These are phyloP conservation scores for Pleurozium schreberi DNA, from an alignment of 225 moss, liverwort and hornwort genomes.

Conservation along the genomic window DNA sequence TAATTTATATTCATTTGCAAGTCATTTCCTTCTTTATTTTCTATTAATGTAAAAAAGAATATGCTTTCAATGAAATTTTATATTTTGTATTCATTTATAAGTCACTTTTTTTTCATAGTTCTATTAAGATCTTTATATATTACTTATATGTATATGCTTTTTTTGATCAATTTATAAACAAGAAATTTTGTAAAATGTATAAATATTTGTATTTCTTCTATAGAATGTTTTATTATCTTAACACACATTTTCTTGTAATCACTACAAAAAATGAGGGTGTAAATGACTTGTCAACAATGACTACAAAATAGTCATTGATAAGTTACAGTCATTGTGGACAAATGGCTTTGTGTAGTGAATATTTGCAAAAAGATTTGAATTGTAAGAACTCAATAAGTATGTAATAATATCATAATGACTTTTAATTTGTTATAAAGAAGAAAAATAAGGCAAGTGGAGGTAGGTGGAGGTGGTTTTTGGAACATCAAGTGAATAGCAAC, in stretches of 20 bases:
- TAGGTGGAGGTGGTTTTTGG: not conserved
- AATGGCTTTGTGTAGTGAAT: too few relatives aligned
- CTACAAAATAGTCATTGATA: too few relatives aligned
- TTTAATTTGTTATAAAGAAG: not conserved
- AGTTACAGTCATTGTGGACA: too few relatives aligned
- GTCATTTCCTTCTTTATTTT: too few relatives aligned
- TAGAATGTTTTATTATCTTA: not conserved
- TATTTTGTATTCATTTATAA: not conserved
- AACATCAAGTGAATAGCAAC: not conserved
- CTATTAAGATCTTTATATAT: not conserved
- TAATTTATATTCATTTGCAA: too few relatives aligned
- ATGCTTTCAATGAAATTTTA: too few relatives aligned
- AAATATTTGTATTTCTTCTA: not conserved
- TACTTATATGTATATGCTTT: not conserved
- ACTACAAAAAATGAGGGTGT: too few relatives aligned
- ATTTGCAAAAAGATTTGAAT: not conserved
- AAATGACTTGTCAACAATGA: too few relatives aligned
- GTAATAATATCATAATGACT: not conserved
- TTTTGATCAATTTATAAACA: not conserved
- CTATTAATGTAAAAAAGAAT: too few relatives aligned
- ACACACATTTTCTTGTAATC: not conserved
- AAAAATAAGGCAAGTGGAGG: not conserved
- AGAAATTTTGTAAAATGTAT: not conserved
- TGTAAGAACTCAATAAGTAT: not conserved
- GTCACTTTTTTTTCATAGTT: not conserved